phyloP scores from a whole-genome alignment of 2,329 filamentous ascomycete genomes.

The Didymella segeticola region DNA sequence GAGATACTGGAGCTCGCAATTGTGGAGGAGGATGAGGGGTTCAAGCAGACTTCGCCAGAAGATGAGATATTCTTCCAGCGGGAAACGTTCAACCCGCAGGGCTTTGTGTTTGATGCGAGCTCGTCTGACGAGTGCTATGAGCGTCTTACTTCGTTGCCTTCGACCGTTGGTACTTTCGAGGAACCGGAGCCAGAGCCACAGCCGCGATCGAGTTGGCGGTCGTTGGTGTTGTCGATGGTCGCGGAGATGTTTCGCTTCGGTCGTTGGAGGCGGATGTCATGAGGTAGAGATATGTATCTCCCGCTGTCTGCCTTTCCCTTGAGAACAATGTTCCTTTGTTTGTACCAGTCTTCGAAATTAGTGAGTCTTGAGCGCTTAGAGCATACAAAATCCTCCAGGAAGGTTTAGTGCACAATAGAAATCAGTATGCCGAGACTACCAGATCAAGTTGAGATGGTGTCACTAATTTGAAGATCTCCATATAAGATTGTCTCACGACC shows the following conservation, averaged over 20 bases:
- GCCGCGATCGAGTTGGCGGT: neutral
- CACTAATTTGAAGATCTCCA: too few relatives aligned
- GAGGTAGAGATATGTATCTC: neutral
- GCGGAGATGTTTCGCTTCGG: neutral
- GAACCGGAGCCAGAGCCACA: neutral
- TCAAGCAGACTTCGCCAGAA: neutral
- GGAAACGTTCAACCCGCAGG: neutral
- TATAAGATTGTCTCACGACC: too few relatives aligned
- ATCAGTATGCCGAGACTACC: too few relatives aligned
- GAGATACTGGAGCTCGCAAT: neutral
- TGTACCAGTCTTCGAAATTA: too few relatives aligned
- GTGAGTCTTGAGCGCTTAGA: too few relatives aligned
- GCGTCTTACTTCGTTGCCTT: neutral
- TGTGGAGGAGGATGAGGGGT: neutral
- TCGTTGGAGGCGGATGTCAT: neutral
- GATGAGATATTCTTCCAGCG: constrained; percentile 4
- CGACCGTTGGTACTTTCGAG: neutral
- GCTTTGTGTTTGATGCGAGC: neutral
- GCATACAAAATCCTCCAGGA: too few relatives aligned
- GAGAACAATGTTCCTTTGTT: neutral
- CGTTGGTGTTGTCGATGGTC: neutral
- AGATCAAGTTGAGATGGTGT: too few relatives aligned
- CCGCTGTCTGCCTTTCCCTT: neutral
- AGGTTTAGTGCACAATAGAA: too few relatives aligned
- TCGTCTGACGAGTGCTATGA: neutral